Conservation (phyloP, 2,329 filamentous ascomycete species). For the Lasiodiplodia citricola region DNA sequence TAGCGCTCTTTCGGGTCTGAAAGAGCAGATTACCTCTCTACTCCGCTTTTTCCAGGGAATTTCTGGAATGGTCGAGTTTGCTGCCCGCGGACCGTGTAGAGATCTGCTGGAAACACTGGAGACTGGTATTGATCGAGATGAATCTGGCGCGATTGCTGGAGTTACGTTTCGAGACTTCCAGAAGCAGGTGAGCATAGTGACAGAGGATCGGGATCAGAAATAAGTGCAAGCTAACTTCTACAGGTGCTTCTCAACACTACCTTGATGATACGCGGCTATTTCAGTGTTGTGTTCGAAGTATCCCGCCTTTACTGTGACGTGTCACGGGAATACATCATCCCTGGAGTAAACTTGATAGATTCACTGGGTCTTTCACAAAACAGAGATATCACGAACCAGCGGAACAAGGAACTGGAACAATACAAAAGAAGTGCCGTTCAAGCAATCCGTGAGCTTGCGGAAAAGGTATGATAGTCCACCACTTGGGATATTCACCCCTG, state of each 20-base stretch:
- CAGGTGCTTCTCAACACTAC: constrained; percentile 19
- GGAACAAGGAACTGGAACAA: neutral
- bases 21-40: constrained; percentile 18
- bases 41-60: constrained; percentile 23
- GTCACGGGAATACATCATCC: constrained; percentile 22
- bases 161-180: constrained; percentile 15
- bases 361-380: neutral
- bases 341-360: constrained; percentile 15
- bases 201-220: no score
- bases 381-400: neutral
- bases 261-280: constrained; percentile 20
- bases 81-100: constrained; percentile 6
- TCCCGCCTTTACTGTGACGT: constrained; percentile 7
- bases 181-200: neutral
- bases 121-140: neutral
- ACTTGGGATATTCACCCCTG: neutral
- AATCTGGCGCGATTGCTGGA: neutral
- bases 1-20: neutral
- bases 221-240: neutral
- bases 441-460: neutral
- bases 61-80: constrained; percentile 24
- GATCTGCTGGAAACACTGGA: constrained; percentile 1
- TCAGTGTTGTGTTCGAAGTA: constrained; percentile 17
- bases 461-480: neutral
- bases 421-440: neutral